Evolutionary conservation across 192 early-diverging fungal species (phyloP).

Genomic region (Coemansia sp.): DNA sequence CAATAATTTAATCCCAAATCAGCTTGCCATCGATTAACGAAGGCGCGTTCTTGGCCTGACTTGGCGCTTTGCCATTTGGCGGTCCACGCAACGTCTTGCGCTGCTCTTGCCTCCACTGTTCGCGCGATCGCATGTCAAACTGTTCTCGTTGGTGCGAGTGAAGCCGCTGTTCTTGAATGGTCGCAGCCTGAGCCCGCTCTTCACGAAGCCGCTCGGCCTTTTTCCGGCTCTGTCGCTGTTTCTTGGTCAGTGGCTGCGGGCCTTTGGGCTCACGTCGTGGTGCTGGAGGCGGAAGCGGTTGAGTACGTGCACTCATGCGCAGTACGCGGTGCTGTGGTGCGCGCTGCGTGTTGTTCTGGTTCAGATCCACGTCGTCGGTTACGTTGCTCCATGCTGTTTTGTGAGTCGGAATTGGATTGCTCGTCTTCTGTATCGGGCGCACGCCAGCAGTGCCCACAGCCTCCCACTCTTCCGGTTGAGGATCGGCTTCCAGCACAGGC

Average conservation of each 20-base stretch:
- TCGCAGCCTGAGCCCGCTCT: constrained; percentile 51
- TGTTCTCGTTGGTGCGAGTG: constrained; percentile 59
- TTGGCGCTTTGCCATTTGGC: constrained; percentile 9
- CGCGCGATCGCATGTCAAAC: constrained; percentile 32
- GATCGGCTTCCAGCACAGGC: not conserved
- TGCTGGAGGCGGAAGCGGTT: constrained; percentile 11
- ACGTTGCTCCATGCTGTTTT: constrained; percentile 25
- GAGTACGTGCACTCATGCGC: constrained; percentile 33
- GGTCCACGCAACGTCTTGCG: not conserved
- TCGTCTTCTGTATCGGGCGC: not conserved
- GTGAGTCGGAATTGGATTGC: constrained; percentile 31
- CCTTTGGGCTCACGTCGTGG: constrained; percentile 10
- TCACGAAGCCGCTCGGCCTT: constrained; percentile 60
- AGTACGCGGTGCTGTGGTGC: constrained; percentile 21
- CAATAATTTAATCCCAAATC: constrained; percentile 26
- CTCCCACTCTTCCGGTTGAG: constrained; percentile 28
- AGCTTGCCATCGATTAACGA: constrained; percentile 35
- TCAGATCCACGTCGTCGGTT: constrained; percentile 21
- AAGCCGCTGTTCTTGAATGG: constrained; percentile 58
- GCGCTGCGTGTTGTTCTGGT: not conserved
- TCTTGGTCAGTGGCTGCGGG: constrained; percentile 55
- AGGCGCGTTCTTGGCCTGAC: constrained; percentile 11
- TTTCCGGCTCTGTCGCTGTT: constrained; percentile 62
- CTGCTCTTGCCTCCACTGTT: constrained; percentile 47
- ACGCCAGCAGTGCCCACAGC: constrained; percentile 12